Base-by-base conservation (phyloP, 768 basidiomycete species). In the Termitomyces sp. region DNA sequence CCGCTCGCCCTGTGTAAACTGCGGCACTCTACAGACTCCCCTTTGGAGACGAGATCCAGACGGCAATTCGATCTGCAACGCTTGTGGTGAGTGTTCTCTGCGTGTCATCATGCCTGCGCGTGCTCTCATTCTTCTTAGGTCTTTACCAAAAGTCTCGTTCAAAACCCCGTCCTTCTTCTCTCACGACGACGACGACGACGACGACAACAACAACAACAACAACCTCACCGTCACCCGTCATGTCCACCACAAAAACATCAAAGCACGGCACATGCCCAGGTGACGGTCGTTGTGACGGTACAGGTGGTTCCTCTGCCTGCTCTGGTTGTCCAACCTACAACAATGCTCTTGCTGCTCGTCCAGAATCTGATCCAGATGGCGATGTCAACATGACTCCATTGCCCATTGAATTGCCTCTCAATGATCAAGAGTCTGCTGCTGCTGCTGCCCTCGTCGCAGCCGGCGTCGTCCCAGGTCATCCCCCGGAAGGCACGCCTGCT, bases 311-410 rank as follows among this genome's bases (percentile, higher is more conserved):
- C 60, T 84, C 83, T 57, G 87, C 91, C 59, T 99, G 97, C 70
- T 83, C 87, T 60, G 97, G 97, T 44, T 99, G 97, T 70, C 97
- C 97, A 12, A 95, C 96, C 32, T 93, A 85, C 74, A 99, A 98
- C 77, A 99, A 99, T 67, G 80, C 80, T 51, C 74, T 84, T 57
- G 70, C 75, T 57, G 73, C 28, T 28, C 30, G 30, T 32, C 30
- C 30, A 9, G 30, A 32, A 7, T 32, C 30, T 10, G 30, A 32
- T 32, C 28, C 30, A 32, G 30, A 28, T 28, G 3, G 5, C 28
- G 30, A 32, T 10, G 30, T 10, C 10, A 32, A 32, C 30, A 32
- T 28, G 28, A 28, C 30, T 10, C 30, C 30, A 7, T 10, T 32
- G 30, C 1, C 30, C 10, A 32, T 32, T 2, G 30, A 32, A 7